Base-by-base conservation (phyloP, 1,284 basidiomycete genomes). In the Schizopora paradoxa region DNA sequence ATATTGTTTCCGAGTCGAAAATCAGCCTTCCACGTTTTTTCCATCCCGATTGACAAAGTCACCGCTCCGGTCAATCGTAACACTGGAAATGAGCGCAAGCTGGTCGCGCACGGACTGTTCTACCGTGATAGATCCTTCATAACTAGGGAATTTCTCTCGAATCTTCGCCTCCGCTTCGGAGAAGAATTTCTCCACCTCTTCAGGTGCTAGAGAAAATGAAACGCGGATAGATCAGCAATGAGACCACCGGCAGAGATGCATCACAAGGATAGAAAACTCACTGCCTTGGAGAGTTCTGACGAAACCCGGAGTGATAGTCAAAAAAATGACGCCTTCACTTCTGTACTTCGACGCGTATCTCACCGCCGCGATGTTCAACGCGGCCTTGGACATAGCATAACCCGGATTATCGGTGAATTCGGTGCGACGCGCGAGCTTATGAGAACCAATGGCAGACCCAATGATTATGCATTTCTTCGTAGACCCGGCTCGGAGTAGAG, bases 381-480 rank as follows among this genome's bases (percentile, higher is more conserved):
- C 54, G 6, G 52, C 48, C 36, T 59, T 57, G n/a, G 51, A 49
- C 2, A 53, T 41, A 5, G 38, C 29, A 22, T 56, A 56, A 7
- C 64, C 55, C 4, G 52, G 45, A n/a, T 39, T 18, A 16, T 14
- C 39, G 3, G 43, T 16, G 11, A 53, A 45, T 14, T 51, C 53
- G 27, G 41, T 25, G 2, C 13, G 21, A 7, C 58, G 38, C 10
- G 51, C 58, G 25, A 61, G 47, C 6, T 65, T 63, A 2, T 52
- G 26, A 47, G 64, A 62, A 5, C 51, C 67, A 16, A 62, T 25
- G 4, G 57, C 64, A 28, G 55, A 61, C 45, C 54, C 58, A 46
- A 70, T 42, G 16, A 58, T 52, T 50, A 70, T 54, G 23, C 70
- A 61, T 49, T 66, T 69, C 56, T 68, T 67, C 16, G 51, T 43